Evolutionary conservation across 805 yeast species (phyloP), one percentile per base, ranked within the genome.

Genomic region (Lachancea sp.): DNA sequence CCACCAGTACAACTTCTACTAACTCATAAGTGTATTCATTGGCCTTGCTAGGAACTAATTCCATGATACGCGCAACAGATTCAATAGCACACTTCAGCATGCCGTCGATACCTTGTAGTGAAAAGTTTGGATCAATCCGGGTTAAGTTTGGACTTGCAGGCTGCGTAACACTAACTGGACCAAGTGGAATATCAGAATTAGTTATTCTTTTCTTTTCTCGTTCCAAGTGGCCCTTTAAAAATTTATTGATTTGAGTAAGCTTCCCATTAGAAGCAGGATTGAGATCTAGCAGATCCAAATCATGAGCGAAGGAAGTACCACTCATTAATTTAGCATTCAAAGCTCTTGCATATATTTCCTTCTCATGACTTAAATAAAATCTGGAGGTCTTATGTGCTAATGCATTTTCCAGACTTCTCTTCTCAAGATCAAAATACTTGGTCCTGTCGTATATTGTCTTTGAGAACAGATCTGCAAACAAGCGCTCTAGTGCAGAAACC

Each of bases 41-140:
- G 2, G 83, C 68, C 43, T 73, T 77, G 20, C 66, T 65, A 1
- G 90, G 85, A 0, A 79, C 70, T 28, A 86, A 65, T 56, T 87
- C 96, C 52, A 85, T 71, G 3, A 82, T 69, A 55, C 96, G 70
- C 2, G 89, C 81, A 4, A 87, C 68, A 1, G 89, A 72, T 61
- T 88, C 97, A 25, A 86, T 81, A 6, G 80, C 73, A 13, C 83
- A 74, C 48, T 78, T 80, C 29, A 87, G 65, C 42, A 85, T 73
- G 3, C 69, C 64, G 48, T 85, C 89, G 2, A 84, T 78, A 19
- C 69, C 64, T 12, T 63, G 51, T 5, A 80, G 55, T 22, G 61
- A 56, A 29, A 71, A 55, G 22, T 56, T 55, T 3, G 43, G 41
- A 20, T 48, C 57, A 15, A 38, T 36, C 29, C 29, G 21, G 7